Evolutionary conservation across 129 eudicot genomes (phyloP), one percentile per base, ranked within the genome.

Genomic region (Lonicera japonica): DNA sequence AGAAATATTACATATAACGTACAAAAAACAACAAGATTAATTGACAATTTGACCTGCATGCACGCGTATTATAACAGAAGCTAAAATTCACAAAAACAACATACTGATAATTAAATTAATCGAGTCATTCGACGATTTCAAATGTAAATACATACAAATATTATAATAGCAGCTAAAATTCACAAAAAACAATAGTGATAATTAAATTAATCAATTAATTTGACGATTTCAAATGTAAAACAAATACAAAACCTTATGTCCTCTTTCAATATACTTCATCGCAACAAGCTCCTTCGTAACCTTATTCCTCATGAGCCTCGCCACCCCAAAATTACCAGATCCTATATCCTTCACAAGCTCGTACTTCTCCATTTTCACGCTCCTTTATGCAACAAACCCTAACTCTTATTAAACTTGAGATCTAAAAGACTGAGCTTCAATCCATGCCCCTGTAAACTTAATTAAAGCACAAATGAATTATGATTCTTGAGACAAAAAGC

Each of bases 331-430:
- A 76, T 90, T 86, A 39, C 97, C 95, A 76, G 95, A 80, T 75
- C 97, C 97, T 73, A 90, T 90, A 83, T 90, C 97, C 84, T 90
- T 90, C 59, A 90, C 95, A 58, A 90, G 85, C 80, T 90, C 97
- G 63, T 90, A 90, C 65, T 86, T 90, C 29, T 90, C 97, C 97
- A 89, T 89, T 57, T 39, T 34, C 39, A 11, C 61, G 43, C 53
- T 58, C 46, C 11, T 24, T 29, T 29, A 29, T 38, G 3, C 13
- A 8, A 14, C 4, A 58, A 41, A 21, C 8, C 36, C 48, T 21
- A 21, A 25, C 11, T 34, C 7, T 24, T 21, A n/a, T n/a, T n/a
- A 39, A 70, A 36, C 54, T 48, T 63, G 48, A 47, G 36, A 50
- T 17, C 55, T 9, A 16, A 16, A 20, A 45, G 2, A 45, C 51